Evolutionary conservation across 2,329 filamentous ascomycete genomes (phyloP).

Genomic region (Talaromyces sp.): DNA sequence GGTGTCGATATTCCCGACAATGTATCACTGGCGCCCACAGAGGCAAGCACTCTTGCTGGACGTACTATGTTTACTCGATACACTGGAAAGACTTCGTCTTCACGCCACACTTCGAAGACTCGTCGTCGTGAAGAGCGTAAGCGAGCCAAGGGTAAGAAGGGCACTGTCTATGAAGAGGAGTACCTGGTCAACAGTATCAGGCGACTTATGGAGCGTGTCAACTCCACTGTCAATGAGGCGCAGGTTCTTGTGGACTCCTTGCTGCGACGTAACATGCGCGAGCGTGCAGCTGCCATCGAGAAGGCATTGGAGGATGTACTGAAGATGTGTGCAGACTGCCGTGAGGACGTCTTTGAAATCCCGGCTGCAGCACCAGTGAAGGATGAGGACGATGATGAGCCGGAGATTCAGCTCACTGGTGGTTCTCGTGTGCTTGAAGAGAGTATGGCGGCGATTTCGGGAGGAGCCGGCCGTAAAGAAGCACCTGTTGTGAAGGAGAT

Average conservation of each 20-base stretch:
- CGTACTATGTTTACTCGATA: constrained; percentile 93
- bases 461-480: constrained; percentile 42
- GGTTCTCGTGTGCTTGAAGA: constrained; percentile 45
- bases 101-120: constrained; percentile 81
- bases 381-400: constrained; percentile 22
- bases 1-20: constrained; percentile 83
- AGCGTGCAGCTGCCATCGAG: constrained; percentile 79
- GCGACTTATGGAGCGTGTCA: constrained; percentile 80
- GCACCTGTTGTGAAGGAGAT: constrained; percentile 57
- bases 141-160: constrained; percentile 90
- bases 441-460: constrained; percentile 37
- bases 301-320: constrained; percentile 73
- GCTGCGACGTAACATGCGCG: constrained; percentile 79
- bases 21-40: constrained; percentile 84
- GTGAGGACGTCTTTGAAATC: constrained; percentile 69
- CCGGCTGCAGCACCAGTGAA: constrained; percentile 6
- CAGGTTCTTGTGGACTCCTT: constrained; percentile 75
- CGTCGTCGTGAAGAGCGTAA: constrained; percentile 90
- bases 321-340: constrained; percentile 66
- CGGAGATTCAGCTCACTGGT: constrained; percentile 29
- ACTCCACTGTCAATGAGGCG: constrained; percentile 71
- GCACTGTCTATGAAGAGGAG: constrained; percentile 96
- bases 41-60: constrained; percentile 73
- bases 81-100: constrained; percentile 63
- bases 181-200: constrained; percentile 89